A percentile compares a stretch with the other conserved stretches of the same genome.
Evolutionary conservation across 2,329 filamentous ascomycete genomes (phyloP).

Genomic region (Aureobasidium vineae): DNA sequence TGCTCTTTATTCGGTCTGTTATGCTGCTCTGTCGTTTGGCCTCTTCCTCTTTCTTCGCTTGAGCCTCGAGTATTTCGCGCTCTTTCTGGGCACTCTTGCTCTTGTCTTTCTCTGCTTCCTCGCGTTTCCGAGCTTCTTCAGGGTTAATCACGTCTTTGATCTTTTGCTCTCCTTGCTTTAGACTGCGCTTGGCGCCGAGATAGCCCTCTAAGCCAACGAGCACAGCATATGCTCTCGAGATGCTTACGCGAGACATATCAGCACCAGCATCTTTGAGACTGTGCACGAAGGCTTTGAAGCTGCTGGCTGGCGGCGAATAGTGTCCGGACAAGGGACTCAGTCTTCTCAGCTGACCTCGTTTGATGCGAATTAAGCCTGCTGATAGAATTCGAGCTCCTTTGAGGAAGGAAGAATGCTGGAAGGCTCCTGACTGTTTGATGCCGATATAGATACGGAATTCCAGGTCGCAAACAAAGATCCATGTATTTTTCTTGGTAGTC

Average conservation of each 20-base stretch:
- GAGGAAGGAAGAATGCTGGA: constrained; percentile 88
- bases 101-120: constrained; percentile 56
- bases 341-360: constrained; percentile 71
- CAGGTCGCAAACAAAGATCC: constrained; percentile 91
- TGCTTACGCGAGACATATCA: constrained; percentile 74
- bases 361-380: constrained; percentile 82
- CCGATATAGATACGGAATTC: constrained; percentile 82
- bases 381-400: constrained; percentile 78
- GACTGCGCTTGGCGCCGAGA: constrained; percentile 63
- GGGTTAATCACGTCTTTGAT: constrained; percentile 62
- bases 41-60: constrained; percentile 47
- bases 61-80: constrained; percentile 50
- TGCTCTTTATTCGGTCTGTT: constrained; percentile 1
- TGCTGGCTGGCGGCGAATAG: constrained; percentile 78
- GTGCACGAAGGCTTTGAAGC: constrained; percentile 78
- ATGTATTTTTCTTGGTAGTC: constrained; percentile 80
- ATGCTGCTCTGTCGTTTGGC: constrained; percentile 37
- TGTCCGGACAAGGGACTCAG: constrained; percentile 71
- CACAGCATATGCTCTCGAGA: constrained; percentile 78
- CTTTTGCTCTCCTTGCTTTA: constrained; percentile 56
- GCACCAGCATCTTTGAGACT: constrained; percentile 69
- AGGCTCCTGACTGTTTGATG: constrained; percentile 83
- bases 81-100: constrained; percentile 61
- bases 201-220: constrained; percentile 82
- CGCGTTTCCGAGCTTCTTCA: constrained; percentile 52